Evolutionary conservation across 176 grass and related monocot species (phyloP), one percentile per base, ranked within the genome.

Genomic region (Ananas comosus): DNA sequence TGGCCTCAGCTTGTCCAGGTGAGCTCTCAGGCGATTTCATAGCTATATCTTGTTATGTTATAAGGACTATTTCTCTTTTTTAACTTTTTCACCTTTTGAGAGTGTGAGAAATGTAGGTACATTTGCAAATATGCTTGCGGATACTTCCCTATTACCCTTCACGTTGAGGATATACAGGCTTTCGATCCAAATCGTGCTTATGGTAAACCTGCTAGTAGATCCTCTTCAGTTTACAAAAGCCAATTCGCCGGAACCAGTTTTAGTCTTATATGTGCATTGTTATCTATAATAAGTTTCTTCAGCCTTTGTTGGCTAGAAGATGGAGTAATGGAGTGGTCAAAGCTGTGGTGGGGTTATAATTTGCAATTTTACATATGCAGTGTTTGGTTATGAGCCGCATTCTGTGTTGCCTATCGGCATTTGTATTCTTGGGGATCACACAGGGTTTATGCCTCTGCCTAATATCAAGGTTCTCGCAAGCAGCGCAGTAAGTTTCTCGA

Each of bases 371-470:
- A 1, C 17, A 10, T 74, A 64, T 88, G 70, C 70, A 97, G 94
- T 97, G 71, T 87, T 97, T 67, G 89, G 89, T 51, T 97, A 79
- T 49, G 94, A 97, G 72, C 94, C 89, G 2, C 94, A 97, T 67
- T 97, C 84, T 14, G 88, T 97, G 66, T 10, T 97, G 33, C 94
- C 94, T 58, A 92, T 97, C 63, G 89, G 76, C 29, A 29, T 90
- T 12, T 66, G 76, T 10, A 65, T 67, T 66, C 82, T 97, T 10
- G 51, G 74, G 12, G 77, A 86, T 18, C 74, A 82, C 24, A 76
- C 81, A 42, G 89, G 89, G 50, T 92, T 97, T 63, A 86, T 97
- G 89, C 94, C 94, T n/a, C 51, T 88, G 12, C 77, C 52, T 1
- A 97, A 83, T 67, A 79, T 79, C 12, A 83, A 92, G 74, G 83